These are phyloP conservation scores for Kwoniella shandongensis DNA, from an alignment of 768 basidiomycete genomes.

Conservation along the genomic window DNA sequence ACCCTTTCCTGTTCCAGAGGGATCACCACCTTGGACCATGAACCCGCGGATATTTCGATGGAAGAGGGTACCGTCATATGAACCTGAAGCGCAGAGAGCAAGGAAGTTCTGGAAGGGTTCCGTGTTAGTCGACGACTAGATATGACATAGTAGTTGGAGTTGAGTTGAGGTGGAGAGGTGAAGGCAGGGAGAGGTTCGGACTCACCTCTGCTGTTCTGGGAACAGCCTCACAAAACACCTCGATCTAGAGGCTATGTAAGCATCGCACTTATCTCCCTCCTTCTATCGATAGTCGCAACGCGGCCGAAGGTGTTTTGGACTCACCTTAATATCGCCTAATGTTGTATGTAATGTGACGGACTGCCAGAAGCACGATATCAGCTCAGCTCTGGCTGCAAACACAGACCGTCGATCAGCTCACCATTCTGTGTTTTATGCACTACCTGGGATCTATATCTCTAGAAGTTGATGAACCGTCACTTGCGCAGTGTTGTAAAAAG, in stretches of 20 bases:
- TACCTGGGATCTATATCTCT: too few relatives aligned
- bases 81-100: slow-evolving; percentile 84
- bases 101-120: slow-evolving; percentile 76
- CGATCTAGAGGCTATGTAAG: slow-evolving; percentile 63
- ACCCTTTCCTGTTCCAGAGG: slow-evolving; percentile 76
- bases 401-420: too few relatives aligned
- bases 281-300: neutral
- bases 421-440: too few relatives aligned
- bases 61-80: slow-evolving; percentile 80
- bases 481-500: too few relatives aligned
- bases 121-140: neutral
- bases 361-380: slow-evolving; percentile 54
- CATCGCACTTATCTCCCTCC: neutral
- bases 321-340: slow-evolving; percentile 91
- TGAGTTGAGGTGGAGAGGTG: neutral
- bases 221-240: slow-evolving; percentile 94
- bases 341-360: slow-evolving; percentile 93
- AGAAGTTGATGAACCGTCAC: too few relatives aligned
- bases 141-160: too few relatives aligned
- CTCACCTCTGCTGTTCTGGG: slow-evolving; percentile 89
- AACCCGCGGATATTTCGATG: slow-evolving; percentile 93
- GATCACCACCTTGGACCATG: slow-evolving; percentile 71
- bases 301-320: slow-evolving; percentile 9
- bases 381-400: too few relatives aligned
- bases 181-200: neutral